Percentiles rank a stretch among this genome's conserved stretches.
Conservation (phyloP, 2,329 filamentous ascomycete genomes). For the Hansfordia pulvinata region DNA sequence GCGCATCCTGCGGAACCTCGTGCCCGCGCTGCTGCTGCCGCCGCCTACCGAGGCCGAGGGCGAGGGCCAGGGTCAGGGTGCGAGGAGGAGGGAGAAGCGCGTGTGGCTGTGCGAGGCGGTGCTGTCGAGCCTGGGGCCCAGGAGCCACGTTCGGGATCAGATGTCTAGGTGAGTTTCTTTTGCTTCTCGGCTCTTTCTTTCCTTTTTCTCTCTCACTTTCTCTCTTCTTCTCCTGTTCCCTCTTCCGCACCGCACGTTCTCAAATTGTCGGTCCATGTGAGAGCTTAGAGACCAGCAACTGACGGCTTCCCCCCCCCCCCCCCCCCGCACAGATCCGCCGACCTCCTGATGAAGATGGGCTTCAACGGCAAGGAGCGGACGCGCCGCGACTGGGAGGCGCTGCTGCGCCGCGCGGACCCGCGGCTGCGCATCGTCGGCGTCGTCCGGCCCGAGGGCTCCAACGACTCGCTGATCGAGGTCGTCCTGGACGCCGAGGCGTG, state of each 20-base stretch:
- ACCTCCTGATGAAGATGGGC: slow-evolving; percentile 7
- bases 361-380: slow-evolving; percentile 8
- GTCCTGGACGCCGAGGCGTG: slow-evolving; percentile 4
- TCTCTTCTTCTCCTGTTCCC: no score
- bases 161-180: slow-evolving; percentile 3
- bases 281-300: no score
- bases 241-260: no score
- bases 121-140: slow-evolving; percentile 7
- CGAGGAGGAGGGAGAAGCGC: slow-evolving; percentile 9
- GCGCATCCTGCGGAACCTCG: slow-evolving; percentile 15
- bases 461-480: slow-evolving; percentile 7
- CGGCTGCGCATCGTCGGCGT: slow-evolving; percentile 6
- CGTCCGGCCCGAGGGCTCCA: slow-evolving; percentile 4
- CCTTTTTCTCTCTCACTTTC: slow-evolving; percentile 2
- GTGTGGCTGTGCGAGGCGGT: slow-evolving; percentile 13
- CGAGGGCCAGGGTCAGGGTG: no score
- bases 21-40: slow-evolving; percentile 16
- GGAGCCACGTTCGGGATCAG: slow-evolving; percentile 5
- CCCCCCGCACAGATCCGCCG: no score
- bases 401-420: slow-evolving; percentile 5
- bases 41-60: no score
- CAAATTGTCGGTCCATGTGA: no score
- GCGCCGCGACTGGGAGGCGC: slow-evolving; percentile 5
- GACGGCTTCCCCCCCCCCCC: no score
- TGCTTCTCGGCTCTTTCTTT: no score